These are phyloP conservation scores for Phellinidium pouzarii DNA, from an alignment of 1,284 basidiomycete genomes.

Conservation along the genomic window DNA sequence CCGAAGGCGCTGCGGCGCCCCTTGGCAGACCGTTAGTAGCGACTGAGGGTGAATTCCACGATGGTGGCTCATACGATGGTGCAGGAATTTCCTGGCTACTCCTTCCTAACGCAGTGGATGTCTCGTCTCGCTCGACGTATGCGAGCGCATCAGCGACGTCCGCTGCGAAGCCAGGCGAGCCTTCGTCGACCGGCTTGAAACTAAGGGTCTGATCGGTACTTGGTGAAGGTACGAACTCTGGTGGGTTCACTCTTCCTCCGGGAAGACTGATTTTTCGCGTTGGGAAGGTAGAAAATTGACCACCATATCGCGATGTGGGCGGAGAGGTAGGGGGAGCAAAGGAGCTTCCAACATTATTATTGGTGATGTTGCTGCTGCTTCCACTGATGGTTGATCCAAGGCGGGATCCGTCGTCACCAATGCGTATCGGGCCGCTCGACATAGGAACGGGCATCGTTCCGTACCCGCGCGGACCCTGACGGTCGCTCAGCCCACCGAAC, in stretches of 20 bases:
- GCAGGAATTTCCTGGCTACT: slow-evolving; percentile 10
- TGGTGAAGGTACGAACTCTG: background rate
- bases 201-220: background rate
- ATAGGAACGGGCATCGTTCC: slow-evolving; percentile 16
- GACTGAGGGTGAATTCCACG: background rate
- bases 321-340: slow-evolving; percentile 4
- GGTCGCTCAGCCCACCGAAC: slow-evolving; percentile 18
- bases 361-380: background rate
- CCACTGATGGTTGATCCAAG: background rate
- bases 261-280: slow-evolving; percentile 13
- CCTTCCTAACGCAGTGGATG: background rate
- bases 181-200: slow-evolving; percentile 8
- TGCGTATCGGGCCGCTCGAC: slow-evolving; percentile 9
- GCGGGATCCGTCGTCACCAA: slow-evolving; percentile 17
- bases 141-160: slow-evolving; percentile 20
- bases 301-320: slow-evolving; percentile 4
- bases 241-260: background rate
- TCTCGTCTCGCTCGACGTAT: background rate
- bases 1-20: slow-evolving; percentile 15
- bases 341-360: slow-evolving; percentile 1
- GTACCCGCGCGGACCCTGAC: slow-evolving; percentile 13
- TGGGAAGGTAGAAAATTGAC: slow-evolving; percentile 21
- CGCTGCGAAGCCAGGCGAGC: slow-evolving; percentile 17
- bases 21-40: slow-evolving; percentile 9
- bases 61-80: slow-evolving; percentile 11